phyloP scores from a whole-genome alignment of 2,329 filamentous ascomycete genomes.

The Pezicula radicicola region DNA sequence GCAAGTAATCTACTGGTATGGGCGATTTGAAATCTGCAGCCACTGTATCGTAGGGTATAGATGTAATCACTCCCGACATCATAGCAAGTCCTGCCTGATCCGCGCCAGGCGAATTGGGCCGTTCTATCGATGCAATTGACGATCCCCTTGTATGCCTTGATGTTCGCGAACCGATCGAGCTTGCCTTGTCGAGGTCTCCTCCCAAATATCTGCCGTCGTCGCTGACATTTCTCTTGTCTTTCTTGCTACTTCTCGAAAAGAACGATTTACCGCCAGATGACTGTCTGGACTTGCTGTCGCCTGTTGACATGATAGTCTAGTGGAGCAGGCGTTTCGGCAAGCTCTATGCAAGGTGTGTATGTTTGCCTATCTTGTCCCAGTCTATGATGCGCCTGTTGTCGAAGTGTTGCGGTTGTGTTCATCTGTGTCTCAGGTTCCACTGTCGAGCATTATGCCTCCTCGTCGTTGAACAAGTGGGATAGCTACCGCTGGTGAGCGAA shows the following conservation, averaged over 20 bases:
- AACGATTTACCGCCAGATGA: constrained; percentile 75
- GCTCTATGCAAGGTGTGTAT: constrained; percentile 8
- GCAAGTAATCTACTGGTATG: constrained; percentile 70
- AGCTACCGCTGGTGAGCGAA: constrained; percentile 2
- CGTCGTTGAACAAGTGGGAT: constrained; percentile 8
- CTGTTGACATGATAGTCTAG: constrained; percentile 48
- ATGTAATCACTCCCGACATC: constrained; percentile 79
- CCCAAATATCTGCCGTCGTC: constrained; percentile 54
- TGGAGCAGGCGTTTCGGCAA: constrained; percentile 15
- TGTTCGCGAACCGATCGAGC: constrained; percentile 61
- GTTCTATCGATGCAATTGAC: constrained; percentile 69
- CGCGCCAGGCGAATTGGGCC: constrained; percentile 59
- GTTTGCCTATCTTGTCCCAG: constrained; percentile 9
- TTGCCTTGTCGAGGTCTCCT: constrained; percentile 56
- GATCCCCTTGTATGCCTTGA: constrained; percentile 75
- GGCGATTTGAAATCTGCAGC: constrained; percentile 65
- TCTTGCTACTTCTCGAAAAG: constrained; percentile 86
- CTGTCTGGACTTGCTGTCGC: constrained; percentile 73
- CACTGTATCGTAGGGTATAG: constrained; percentile 80
- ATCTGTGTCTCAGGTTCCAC: constrained; percentile 22
- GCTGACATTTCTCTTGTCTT: constrained; percentile 63
- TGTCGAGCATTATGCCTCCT: constrained; percentile 24
- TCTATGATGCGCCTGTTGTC: constrained; percentile 19
- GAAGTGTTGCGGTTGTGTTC: constrained; percentile 18
- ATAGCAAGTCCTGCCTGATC: constrained; percentile 62